Evolutionary conservation across 805 yeast species (phyloP), one percentile per base, ranked within the genome.

Genomic region (Nakazawaea ambrosiae): DNA sequence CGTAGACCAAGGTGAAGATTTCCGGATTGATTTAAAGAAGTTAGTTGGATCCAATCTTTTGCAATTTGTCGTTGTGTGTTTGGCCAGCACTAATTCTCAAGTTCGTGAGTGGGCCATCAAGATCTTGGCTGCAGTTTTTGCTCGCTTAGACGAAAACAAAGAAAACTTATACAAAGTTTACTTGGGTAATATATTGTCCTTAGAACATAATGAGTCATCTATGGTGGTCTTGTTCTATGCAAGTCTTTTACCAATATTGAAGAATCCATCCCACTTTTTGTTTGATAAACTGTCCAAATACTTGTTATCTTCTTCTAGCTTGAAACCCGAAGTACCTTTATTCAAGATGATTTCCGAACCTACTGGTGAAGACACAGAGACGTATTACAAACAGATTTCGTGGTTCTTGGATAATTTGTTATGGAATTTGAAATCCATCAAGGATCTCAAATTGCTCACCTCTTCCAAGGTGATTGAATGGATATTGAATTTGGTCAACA

Each of bases 201-300:
- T 33, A 18, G 33, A 35, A 28, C 27, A 14, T 1, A n/a, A n/a
- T n/a, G 42, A 31, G 1, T 33, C 70, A 5, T 49, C 77, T 0
- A 44, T 81, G 14, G 61, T 78, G n/a, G 72, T 81, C 58, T 59
- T 65, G 14, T 52, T 75, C 38, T 55, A 79, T 27, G 70, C 86
- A 1, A 68, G 72, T 36, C 53, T 87, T 27, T 59, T 76, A 4
- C 71, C 75, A 3, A 63, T 85, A 2, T 53, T 85, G 41, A 54
- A 66, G 5, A 75, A 79, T 43, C 96, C 97, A 0, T 75, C 78
- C 0, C 90, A 85, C 44, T 70, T 68, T 47, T 54, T 90, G 16
- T 84, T 81, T 55, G 96, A 88, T 45, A 75, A 75, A 46, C 74
- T 76, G 0, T 75, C 68, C 48, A 70, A 80, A 41, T 86, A 78